Conservation (phyloP, 148 eudicot genomes). For the Rhododendron ovatum region DNA sequence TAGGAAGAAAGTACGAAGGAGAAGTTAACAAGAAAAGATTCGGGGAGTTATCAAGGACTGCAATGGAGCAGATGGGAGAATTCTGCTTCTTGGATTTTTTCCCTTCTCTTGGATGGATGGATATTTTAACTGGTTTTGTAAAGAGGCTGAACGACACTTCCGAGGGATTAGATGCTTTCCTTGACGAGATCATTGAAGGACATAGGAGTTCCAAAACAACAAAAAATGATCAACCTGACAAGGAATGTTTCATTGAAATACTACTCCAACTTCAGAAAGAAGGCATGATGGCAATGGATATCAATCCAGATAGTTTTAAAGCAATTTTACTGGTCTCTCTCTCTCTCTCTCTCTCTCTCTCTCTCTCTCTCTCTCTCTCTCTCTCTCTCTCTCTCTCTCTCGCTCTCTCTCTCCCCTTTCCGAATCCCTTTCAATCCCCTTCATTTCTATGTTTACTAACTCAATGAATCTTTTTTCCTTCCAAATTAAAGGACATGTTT, state of each 20-base stretch:
- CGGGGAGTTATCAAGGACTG: not conserved
- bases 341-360: too few relatives aligned
- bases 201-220: not conserved
- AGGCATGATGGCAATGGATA: not conserved
- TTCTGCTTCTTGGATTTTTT: not conserved
- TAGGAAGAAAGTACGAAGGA: not conserved
- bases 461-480: too few relatives aligned
- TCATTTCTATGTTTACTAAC: too few relatives aligned
- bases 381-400: too few relatives aligned
- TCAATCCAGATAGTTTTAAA: not conserved
- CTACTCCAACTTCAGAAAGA: not conserved
- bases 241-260: not conserved
- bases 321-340: too few relatives aligned
- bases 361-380: not conserved
- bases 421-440: too few relatives aligned
- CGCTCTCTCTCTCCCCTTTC: too few relatives aligned
- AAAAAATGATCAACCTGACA: not conserved
- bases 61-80: not conserved
- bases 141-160: not conserved
- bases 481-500: too few relatives aligned
- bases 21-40: not conserved
- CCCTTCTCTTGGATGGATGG: conserved; percentile 4
- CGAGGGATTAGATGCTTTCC: not conserved
- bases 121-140: not conserved
- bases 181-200: not conserved